phyloP scores from a whole-genome alignment of 2,329 filamentous ascomycete species.

The Microdochium paspali region DNA sequence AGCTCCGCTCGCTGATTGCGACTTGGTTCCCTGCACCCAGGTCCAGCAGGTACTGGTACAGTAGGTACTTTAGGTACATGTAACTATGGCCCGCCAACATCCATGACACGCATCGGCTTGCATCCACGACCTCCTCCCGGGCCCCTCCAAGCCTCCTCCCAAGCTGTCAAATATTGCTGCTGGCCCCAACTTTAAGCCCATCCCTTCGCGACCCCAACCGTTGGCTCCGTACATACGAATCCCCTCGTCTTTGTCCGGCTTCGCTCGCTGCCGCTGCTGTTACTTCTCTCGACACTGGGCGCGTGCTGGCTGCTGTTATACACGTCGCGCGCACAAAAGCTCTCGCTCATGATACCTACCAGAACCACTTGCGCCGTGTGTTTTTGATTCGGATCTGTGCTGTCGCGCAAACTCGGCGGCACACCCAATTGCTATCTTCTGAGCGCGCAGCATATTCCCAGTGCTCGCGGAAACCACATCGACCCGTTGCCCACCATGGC shows the following conservation, averaged over 20 bases:
- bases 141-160: not conserved
- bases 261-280: not conserved
- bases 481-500: conserved; percentile 32
- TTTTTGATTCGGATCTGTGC: too few relatives aligned
- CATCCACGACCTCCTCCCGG: not conserved
- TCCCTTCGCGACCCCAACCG: not conserved
- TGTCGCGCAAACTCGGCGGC: too few relatives aligned
- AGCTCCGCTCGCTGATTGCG: not conserved
- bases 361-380: too few relatives aligned
- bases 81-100: not conserved
- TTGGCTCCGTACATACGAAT: not conserved
- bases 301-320: not conserved
- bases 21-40: not conserved
- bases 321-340: too few relatives aligned
- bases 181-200: not conserved
- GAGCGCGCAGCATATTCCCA: too few relatives aligned
- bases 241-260: not conserved
- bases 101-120: not conserved
- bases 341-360: too few relatives aligned
- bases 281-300: not conserved
- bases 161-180: not conserved
- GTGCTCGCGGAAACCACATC: not conserved
- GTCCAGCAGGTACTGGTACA: too few relatives aligned
- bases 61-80: too few relatives aligned
- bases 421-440: too few relatives aligned